Base-by-base conservation (phyloP, 352 stramenopile species). In the Phytophthora sojae region DNA sequence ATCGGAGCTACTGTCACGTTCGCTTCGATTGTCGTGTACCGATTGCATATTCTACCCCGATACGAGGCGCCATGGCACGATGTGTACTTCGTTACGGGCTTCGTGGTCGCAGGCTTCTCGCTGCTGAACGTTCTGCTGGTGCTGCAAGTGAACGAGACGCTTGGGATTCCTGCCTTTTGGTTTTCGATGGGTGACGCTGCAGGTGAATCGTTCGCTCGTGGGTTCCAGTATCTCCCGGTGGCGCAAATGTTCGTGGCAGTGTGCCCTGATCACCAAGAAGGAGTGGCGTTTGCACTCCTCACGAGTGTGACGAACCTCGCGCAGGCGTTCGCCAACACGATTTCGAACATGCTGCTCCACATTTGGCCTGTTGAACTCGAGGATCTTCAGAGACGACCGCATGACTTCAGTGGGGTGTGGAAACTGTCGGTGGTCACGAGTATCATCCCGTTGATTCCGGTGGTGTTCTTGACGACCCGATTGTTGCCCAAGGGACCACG, bases 161-260 rank as follows among this genome's bases (percentile, higher is more conserved):
- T 94, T 39, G 79, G 83, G 7, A 73, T 95, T 25, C 63, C 85
- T 5, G 57, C 88, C 1, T 95, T 94, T 53, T 94, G 86, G 86
- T 95, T 95, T 64, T 78, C 88, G 4, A 75, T 93, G 30, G 86
- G 88, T 8, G 88, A 95, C 61, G 58, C 76, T 14, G 86, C 85
- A 19, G 78, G 91, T 14, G 76, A 90, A 17, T 85, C 85, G 21
- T 95, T 94, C 49, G 88, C 86, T 1, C 81, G 76, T 44, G 88
- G 88, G 11, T 90, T 95, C 60, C 88, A 95, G 70, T 90, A 92
- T 58, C 82, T 95, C 1, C 88, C 88, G 3, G 69, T 92, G 5
- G 86, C 88, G 37, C 71, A 92, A 73, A 92, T 94, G 78, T 89
- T 94, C 45, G 87, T 94, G 12, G 75, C 79, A 4, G 85, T 93